phyloP scores from a whole-genome alignment of 179 eudicot genomes.

The Pouteria campechiana region DNA sequence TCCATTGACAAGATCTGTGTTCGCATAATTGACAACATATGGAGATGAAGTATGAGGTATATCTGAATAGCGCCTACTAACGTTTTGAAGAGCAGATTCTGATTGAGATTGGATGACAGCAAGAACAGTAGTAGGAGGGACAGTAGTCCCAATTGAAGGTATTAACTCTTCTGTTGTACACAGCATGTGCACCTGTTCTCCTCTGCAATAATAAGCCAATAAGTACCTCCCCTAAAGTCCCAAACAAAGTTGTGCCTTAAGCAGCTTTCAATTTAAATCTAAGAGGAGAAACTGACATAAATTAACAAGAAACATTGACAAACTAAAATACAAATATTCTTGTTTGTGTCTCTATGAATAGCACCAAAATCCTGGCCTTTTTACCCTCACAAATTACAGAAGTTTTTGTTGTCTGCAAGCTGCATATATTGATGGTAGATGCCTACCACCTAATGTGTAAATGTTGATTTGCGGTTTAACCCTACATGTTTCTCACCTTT shows the following conservation, averaged over 20 bases:
- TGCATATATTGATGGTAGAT: no score
- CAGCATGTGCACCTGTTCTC: conserved; percentile 80
- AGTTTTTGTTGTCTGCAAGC: no score
- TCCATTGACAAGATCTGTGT: conserved; percentile 64
- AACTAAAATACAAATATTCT: no score
- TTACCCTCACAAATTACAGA: no score
- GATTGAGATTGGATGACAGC: conserved; percentile 69
- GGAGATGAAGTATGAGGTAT: conserved; percentile 35
- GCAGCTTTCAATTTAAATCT: no score
- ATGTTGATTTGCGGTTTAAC: no score
- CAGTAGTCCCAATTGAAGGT: conserved; percentile 77
- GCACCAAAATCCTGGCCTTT: no score
- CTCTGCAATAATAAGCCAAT: conserved; percentile 41
- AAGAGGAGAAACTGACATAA: neutral
- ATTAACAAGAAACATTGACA: no score
- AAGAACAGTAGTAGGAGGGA: conserved; percentile 81
- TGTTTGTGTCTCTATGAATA: no score
- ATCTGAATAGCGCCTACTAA: conserved; percentile 53
- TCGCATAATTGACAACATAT: conserved; percentile 53
- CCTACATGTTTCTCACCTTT: no score
- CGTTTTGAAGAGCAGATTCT: conserved; percentile 64
- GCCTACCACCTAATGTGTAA: no score
- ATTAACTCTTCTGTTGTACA: conserved; percentile 81
- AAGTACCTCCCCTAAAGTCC: conserved; percentile 5
- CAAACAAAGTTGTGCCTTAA: neutral